A percentile compares a stretch with the other conserved stretches of the same genome.
Evolutionary conservation across 331 rosid genomes (phyloP).

Genomic region (Telfairia occidentalis): DNA sequence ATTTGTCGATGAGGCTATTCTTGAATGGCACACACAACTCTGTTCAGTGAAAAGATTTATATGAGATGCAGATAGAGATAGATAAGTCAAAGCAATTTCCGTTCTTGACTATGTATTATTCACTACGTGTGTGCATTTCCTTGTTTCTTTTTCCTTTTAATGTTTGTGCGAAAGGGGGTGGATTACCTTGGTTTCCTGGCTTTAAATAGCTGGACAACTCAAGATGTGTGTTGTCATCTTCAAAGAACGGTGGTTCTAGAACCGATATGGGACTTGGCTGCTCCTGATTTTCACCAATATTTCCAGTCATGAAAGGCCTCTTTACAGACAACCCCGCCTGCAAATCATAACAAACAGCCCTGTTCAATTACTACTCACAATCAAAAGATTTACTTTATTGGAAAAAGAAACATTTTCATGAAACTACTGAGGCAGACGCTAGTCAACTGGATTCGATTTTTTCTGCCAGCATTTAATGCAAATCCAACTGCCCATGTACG

Average conservation of each 20-base stretch:
- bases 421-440: background rate
- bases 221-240: slow-evolving; percentile 39
- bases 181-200: slow-evolving; percentile 34
- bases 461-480: background rate
- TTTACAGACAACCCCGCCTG: slow-evolving; percentile 53
- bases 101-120: background rate
- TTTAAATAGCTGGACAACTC: slow-evolving; percentile 32
- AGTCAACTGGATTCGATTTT: background rate
- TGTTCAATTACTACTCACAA: slow-evolving; percentile 14
- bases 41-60: slow-evolving; percentile 10
- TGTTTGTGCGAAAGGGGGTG: background rate
- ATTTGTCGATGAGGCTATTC: slow-evolving; percentile 82
- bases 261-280: slow-evolving; percentile 94
- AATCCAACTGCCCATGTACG: background rate
- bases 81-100: background rate
- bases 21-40: slow-evolving; percentile 32
- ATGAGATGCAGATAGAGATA: background rate
- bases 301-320: slow-evolving; percentile 28
- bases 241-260: slow-evolving; percentile 56
- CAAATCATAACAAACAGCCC: slow-evolving; percentile 13
- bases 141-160: background rate
- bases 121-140: background rate
- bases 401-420: background rate
- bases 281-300: slow-evolving; percentile 47
- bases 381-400: background rate